Evolutionary conservation across 208 protist genomes (phyloP).

Genomic region (Leishmania tropica): DNA sequence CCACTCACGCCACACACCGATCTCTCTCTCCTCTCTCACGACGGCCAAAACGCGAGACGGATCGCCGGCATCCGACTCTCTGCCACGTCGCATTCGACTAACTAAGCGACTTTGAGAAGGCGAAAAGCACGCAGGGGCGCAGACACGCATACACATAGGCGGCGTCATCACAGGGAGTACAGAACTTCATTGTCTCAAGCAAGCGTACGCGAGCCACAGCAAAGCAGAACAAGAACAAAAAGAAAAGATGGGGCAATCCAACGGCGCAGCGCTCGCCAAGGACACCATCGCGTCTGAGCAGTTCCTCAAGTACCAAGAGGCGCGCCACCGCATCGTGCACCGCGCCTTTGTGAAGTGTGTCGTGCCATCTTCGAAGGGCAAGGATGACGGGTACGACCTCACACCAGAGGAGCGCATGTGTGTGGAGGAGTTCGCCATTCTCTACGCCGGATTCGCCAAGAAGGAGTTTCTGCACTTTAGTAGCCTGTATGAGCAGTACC

Average conservation of each 20-base stretch:
- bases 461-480: conserved; percentile 67
- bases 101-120: not conserved
- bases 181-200: not conserved
- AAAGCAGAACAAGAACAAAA: conserved; percentile 8
- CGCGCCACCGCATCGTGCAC: conserved; percentile 60
- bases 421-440: conserved; percentile 81
- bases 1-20: not conserved
- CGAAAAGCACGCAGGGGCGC: not conserved
- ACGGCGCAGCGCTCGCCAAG: conserved; percentile 43
- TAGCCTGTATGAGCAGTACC: conserved; percentile 76
- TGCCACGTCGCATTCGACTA: not conserved
- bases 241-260: conserved; percentile 71
- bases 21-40: not conserved
- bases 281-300: conserved; percentile 82
- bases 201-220: not conserved
- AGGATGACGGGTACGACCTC: conserved; percentile 51
- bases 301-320: conserved; percentile 64
- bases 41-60: not conserved
- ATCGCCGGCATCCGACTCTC: not conserved
- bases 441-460: conserved; percentile 73
- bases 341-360: conserved; percentile 84
- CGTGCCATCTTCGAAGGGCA: conserved; percentile 46
- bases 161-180: not conserved
- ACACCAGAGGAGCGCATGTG: conserved; percentile 66
- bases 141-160: not conserved